A percentile compares a stretch with the other conserved stretches of the same genome.
phyloP scores from a whole-genome alignment of 2,329 filamentous ascomycete genomes.

The Aspergillus tubingensis region DNA sequence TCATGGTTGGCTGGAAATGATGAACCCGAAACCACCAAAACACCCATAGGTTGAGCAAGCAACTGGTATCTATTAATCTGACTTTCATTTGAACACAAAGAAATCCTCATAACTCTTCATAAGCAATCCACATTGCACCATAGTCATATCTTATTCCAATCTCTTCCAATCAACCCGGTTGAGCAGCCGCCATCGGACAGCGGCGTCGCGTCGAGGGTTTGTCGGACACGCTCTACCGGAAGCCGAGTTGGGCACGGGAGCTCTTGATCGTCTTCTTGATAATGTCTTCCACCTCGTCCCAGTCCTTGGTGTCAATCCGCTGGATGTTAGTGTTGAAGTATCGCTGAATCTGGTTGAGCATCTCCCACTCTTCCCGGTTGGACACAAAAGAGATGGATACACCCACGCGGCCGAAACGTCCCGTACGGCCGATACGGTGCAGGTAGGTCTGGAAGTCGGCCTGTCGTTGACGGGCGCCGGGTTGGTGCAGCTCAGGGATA shows the following conservation, averaged over 20 bases:
- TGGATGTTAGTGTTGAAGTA: conserved; percentile 81
- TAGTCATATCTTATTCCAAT: conserved; percentile 11
- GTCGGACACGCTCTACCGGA: conserved; percentile 20
- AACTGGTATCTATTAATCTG: conserved; percentile 39
- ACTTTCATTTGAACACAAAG: conserved; percentile 21
- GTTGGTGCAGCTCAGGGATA: conserved; percentile 66
- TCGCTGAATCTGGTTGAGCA: conserved; percentile 75
- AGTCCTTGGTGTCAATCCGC: conserved; percentile 80
- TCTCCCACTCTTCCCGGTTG: conserved; percentile 76
- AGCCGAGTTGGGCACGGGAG: conserved; percentile 44
- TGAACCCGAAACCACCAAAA: not conserved
- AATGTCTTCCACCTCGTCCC: conserved; percentile 82
- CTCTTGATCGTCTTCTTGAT: conserved; percentile 79
- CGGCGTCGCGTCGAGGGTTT: not conserved
- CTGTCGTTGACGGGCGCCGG: conserved; percentile 60
- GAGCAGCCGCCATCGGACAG: not conserved
- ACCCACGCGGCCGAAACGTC: conserved; percentile 93
- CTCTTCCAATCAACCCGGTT: not conserved
- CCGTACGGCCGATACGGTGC: conserved; percentile 95
- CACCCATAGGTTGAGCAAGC: not conserved
- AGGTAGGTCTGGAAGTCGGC: conserved; percentile 95
- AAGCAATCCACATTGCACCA: conserved; percentile 21
- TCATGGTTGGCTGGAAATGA: no score
- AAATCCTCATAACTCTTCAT: conserved; percentile 34
- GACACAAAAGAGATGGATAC: conserved; percentile 95